These are phyloP conservation scores for Pythium oligandrum DNA, from an alignment of 352 stramenopile species.

Conservation along the genomic window DNA sequence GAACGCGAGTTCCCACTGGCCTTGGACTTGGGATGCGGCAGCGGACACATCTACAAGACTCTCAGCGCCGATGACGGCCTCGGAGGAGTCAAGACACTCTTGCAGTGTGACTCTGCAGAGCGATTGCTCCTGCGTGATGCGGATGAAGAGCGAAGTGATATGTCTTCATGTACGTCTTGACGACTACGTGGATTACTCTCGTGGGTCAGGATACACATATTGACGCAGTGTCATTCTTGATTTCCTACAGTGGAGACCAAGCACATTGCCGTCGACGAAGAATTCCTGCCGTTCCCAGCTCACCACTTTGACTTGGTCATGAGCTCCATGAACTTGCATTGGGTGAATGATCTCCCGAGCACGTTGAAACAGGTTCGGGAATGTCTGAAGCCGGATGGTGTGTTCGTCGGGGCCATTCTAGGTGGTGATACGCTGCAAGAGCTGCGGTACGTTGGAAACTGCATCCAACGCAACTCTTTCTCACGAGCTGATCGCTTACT, in stretches of 20 bases:
- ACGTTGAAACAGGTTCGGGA: conserved; percentile 79
- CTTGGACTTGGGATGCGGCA: conserved; percentile 74
- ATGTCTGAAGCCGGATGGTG: conserved; percentile 95
- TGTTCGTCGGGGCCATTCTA: conserved; percentile 95
- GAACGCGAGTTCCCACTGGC: conserved; percentile 77
- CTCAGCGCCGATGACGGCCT: conserved; percentile 65
- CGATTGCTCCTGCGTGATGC: conserved; percentile 69
- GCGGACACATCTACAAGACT: conserved; percentile 81
- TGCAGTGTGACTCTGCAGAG: conserved; percentile 77
- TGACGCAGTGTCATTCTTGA: background rate
- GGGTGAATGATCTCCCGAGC: conserved; percentile 95
- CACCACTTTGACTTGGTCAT: conserved; percentile 96
- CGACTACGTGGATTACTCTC: too few species aligned
- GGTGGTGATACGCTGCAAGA: conserved; percentile 95
- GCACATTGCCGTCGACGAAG: conserved; percentile 87
- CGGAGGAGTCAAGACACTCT: conserved; percentile 66
- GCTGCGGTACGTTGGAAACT: conserved; percentile 68
- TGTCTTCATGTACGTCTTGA: conserved; percentile 7
- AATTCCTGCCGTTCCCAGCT: conserved; percentile 93
- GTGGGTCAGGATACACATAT: too few species aligned
- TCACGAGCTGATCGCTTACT: background rate
- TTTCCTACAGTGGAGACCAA: conserved; percentile 51
- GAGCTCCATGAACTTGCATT: conserved; percentile 93
- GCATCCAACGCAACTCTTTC: background rate
- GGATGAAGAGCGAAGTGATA: conserved; percentile 22